Base-by-base conservation (phyloP, 495 filamentous ascomycete genomes). In the Penicillium crystallinum region DNA sequence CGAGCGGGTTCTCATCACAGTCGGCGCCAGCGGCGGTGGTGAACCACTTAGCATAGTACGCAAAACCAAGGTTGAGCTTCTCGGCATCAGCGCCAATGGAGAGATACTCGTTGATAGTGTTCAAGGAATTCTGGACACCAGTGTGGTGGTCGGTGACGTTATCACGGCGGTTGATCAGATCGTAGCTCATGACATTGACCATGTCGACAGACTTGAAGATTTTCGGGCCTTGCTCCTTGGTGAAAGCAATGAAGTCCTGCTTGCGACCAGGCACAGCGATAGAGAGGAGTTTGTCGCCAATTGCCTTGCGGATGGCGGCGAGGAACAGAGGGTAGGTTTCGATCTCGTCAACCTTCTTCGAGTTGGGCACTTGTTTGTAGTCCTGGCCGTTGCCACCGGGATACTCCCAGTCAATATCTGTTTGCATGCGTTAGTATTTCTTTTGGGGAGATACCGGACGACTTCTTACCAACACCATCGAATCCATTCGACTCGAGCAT, bases 401-500 rank as follows among this genome's bases (percentile, higher is more conserved):
- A 61, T 89, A 91, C 56, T 91, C 86, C 87, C 87, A 91, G 61
- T 91, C 86, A 49, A 90, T 81, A 52, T 91, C 87, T 64, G 81
- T 68, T 14, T 73, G 70, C 37, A 6, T 19, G 3, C 6, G 29
- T 49, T 38, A 49, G 17, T 25, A 14, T n/a, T 34, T n/a, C n/a
- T n/a, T n/a, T n/a, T n/a, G n/a, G n/a, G n/a, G n/a, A 11, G 22
- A 14, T 38, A 17, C 6, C 34, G 5, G 2, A 7, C 1, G 22
- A 12, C 45, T 29, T 33, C 63, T 36, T 54, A 68, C 67, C 72
- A 46, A 75, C 69, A 44, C 82, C 85, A 59, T 89, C 85, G 31
- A 85, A 84, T 0, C 81, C 80, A 10, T 79, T 81, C 10, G 68
- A 67, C 2, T 74, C 66, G 9, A 91, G 71, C 83, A 89, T 85